Evolutionary conservation across 2,329 filamentous ascomycete genomes (phyloP).

Genomic region (Knufia petricola): DNA sequence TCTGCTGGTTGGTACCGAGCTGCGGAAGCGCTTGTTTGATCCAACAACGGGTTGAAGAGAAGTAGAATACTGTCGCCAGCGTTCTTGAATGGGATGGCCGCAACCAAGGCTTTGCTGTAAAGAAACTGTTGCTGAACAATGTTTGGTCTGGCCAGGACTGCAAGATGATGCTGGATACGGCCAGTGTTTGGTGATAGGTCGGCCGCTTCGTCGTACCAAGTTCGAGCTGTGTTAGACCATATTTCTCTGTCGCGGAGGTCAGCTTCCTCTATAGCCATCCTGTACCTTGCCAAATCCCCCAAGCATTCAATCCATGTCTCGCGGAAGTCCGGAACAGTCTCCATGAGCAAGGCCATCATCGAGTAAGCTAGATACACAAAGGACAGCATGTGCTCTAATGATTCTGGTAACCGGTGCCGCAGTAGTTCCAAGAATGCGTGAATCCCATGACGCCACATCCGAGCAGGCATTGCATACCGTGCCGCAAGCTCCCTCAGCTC

Average conservation of each 20-base stretch:
- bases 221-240: constrained; percentile 69
- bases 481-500: constrained; percentile 59
- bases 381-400: constrained; percentile 77
- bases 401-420: constrained; percentile 62
- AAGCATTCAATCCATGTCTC: constrained; percentile 93
- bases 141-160: constrained; percentile 52
- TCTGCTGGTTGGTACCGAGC: constrained; percentile 30
- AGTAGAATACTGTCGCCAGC: constrained; percentile 48
- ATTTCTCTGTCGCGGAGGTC: constrained; percentile 64
- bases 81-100: constrained; percentile 45
- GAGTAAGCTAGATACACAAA: constrained; percentile 86
- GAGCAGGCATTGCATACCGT: constrained; percentile 86
- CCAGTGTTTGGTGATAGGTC: constrained; percentile 67
- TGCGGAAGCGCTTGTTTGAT: constrained; percentile 27
- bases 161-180: constrained; percentile 78
- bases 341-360: constrained; percentile 78
- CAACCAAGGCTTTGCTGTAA: constrained; percentile 49
- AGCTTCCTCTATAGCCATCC: constrained; percentile 85
- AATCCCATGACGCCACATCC: constrained; percentile 92
- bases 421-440: constrained; percentile 73
- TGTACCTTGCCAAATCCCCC: constrained; percentile 73
- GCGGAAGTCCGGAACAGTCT: constrained; percentile 72
- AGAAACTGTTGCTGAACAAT: constrained; percentile 45
- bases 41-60: constrained; percentile 44
- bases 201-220: constrained; percentile 78